phyloP scores from a whole-genome alignment of 2,329 filamentous ascomycete genomes.

The Gnomoniopsis sp. region DNA sequence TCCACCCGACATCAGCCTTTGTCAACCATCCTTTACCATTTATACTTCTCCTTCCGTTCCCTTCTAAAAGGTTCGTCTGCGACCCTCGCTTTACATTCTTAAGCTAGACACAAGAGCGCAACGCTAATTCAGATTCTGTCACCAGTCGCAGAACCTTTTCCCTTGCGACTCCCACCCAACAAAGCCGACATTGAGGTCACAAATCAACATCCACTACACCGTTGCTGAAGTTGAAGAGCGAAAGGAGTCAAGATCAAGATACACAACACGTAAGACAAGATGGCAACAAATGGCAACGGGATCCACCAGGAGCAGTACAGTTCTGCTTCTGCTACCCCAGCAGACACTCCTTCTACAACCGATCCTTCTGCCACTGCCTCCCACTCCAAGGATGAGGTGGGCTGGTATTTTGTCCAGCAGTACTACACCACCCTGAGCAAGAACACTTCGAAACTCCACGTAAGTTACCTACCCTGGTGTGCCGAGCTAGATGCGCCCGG shows the following conservation, averaged over 20 bases:
- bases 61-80: not conserved
- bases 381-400: constrained; percentile 85
- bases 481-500: not conserved
- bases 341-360: constrained; percentile 28
- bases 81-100: not conserved
- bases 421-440: constrained; percentile 98
- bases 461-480: constrained; percentile 34
- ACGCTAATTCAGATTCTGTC: not conserved
- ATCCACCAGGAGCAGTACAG: constrained; percentile 42
- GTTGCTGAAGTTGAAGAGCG: not conserved
- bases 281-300: constrained; percentile 58
- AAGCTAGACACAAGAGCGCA: not conserved
- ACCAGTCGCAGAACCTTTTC: not conserved
- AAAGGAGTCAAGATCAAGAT: not conserved
- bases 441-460: constrained; percentile 86
- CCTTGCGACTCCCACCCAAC: not conserved
- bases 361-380: constrained; percentile 38
- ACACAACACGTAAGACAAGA: constrained; percentile 29
- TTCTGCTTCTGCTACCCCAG: constrained; percentile 28
- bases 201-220: not conserved
- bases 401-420: constrained; percentile 99
- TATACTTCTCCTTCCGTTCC: not conserved
- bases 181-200: not conserved
- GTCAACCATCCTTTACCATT: not conserved
- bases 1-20: not conserved